Conservation (phyloP, 345 rosid species). For the Eucalyptus leucophloia region DNA sequence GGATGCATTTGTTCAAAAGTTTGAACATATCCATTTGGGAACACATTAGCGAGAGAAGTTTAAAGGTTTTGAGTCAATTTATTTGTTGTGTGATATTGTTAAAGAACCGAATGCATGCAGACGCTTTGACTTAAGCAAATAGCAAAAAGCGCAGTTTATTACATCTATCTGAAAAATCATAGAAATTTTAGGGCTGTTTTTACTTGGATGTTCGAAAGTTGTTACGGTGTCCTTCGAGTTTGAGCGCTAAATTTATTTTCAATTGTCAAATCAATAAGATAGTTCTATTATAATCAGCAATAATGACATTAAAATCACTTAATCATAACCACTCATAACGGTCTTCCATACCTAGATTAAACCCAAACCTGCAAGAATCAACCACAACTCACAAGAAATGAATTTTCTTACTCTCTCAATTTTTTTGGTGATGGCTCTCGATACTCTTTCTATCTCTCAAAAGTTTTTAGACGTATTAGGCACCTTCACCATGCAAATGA, state of each 20-base stretch:
- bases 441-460: background rate
- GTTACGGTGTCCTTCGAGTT: background rate
- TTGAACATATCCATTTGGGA: too few relatives aligned
- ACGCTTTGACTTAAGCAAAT: too few relatives aligned
- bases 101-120: too few relatives aligned
- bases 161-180: too few relatives aligned
- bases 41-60: too few relatives aligned
- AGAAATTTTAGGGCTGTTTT: too few relatives aligned
- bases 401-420: background rate
- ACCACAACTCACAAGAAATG: background rate
- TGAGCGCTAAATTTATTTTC: background rate
- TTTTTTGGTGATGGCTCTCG: background rate
- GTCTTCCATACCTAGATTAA: background rate
- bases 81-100: too few relatives aligned
- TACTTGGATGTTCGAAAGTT: too few relatives aligned
- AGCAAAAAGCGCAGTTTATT: too few relatives aligned
- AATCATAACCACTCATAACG: background rate
- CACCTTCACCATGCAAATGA: background rate
- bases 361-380: background rate
- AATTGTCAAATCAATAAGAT: background rate
- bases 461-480: background rate
- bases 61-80: too few relatives aligned
- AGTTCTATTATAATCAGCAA: background rate
- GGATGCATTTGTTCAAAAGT: too few relatives aligned
- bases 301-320: background rate